Evolutionary conservation across 2,329 filamentous ascomycete species (phyloP).

Genomic region (Alternaria sp.): DNA sequence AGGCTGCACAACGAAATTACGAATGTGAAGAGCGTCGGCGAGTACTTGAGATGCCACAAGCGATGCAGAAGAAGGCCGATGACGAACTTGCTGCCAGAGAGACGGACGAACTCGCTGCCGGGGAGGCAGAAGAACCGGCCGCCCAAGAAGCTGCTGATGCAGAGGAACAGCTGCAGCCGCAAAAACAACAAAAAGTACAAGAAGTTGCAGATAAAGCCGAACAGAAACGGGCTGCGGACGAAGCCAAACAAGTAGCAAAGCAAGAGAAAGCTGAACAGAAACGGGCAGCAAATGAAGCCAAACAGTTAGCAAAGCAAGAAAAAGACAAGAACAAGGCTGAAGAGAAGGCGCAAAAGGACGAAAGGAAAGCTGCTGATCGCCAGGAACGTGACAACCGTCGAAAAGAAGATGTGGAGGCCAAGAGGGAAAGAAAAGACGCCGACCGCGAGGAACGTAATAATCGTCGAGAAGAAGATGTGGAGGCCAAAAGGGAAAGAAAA

Average conservation of each 20-base stretch:
- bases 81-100: slow-evolving; percentile 2
- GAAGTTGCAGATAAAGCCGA: neutral
- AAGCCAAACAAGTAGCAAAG: neutral
- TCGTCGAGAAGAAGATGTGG: neutral
- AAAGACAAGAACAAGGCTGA: neutral
- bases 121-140: neutral
- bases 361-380: neutral
- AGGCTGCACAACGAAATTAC: neutral
- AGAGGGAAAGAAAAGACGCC: neutral
- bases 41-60: neutral
- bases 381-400: neutral
- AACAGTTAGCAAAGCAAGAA: neutral
- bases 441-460: neutral
- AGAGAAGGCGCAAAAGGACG: neutral
- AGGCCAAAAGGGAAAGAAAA: slow-evolving; percentile 1
- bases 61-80: neutral
- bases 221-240: neutral
- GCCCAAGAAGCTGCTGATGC: neutral
- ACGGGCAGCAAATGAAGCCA: neutral
- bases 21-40: neutral
- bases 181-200: neutral
- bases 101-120: neutral
- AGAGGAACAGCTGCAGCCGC: neutral
- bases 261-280: neutral
- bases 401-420: neutral